phyloP scores from a whole-genome alignment of 768 basidiomycete species.

The Hydnomerulius pinastri region DNA sequence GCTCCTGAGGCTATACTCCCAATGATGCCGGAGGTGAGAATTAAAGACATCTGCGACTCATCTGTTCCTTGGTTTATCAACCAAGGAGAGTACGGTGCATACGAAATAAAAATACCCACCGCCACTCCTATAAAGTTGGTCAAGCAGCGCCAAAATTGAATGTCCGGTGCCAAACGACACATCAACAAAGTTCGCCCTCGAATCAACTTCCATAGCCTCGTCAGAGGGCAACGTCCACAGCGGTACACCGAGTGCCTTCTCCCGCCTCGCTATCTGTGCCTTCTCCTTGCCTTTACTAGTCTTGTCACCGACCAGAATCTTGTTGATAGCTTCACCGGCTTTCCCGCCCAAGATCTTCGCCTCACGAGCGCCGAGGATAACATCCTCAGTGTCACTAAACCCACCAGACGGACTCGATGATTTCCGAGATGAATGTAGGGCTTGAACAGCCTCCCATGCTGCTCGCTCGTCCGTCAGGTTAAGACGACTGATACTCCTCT shows the following conservation, averaged over 20 bases:
- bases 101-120: slow-evolving; percentile 33
- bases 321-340: slow-evolving; percentile 43
- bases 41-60: slow-evolving; percentile 33
- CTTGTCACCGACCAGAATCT: slow-evolving; percentile 46
- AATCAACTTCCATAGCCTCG: slow-evolving; percentile 24
- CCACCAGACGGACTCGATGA: slow-evolving; percentile 15
- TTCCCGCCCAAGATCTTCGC: slow-evolving; percentile 29
- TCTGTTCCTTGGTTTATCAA: slow-evolving; percentile 35
- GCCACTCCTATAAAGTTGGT: slow-evolving; percentile 26
- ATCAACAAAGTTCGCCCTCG: slow-evolving; percentile 3
- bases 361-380: slow-evolving; percentile 39
- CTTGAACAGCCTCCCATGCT: slow-evolving; percentile 39
- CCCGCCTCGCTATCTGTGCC: slow-evolving; percentile 26
- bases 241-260: slow-evolving; percentile 22
- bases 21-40: slow-evolving; percentile 47
- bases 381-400: slow-evolving; percentile 25
- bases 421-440: slow-evolving; percentile 15
- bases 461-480: slow-evolving; percentile 40
- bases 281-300: slow-evolving; percentile 27
- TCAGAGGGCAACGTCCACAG: slow-evolving; percentile 33
- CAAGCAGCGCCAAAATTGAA: slow-evolving; percentile 34
- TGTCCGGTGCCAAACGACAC: slow-evolving; percentile 17
- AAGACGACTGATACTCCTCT: slow-evolving; percentile 5
- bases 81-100: neutral
- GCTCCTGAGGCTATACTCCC: slow-evolving; percentile 31